phyloP scores from a whole-genome alignment of 1,284 basidiomycete genomes.

The Austroboletus niveus region DNA sequence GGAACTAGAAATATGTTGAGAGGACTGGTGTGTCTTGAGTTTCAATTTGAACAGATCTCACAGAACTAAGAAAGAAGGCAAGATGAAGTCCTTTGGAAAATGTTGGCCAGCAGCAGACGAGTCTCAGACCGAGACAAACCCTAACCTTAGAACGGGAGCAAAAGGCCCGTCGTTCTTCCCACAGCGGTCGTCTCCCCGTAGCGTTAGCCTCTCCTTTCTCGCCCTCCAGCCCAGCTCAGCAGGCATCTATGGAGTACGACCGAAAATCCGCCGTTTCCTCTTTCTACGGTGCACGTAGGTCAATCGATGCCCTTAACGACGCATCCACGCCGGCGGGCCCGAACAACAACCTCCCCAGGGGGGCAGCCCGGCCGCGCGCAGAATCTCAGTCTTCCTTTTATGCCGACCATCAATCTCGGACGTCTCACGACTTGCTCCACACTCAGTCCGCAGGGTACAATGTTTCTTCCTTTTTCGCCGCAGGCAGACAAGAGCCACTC shows the following conservation, averaged over 20 bases:
- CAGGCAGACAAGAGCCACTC: slow-evolving; percentile 68
- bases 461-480: slow-evolving; percentile 57
- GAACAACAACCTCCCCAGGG: slow-evolving; percentile 19
- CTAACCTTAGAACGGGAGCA: slow-evolving; percentile 22
- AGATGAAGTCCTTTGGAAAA: too few relatives aligned
- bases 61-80: too few relatives aligned
- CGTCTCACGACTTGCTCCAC: slow-evolving; percentile 46
- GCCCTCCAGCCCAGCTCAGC: not conserved
- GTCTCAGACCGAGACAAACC: slow-evolving; percentile 11
- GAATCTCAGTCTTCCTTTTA: slow-evolving; percentile 71
- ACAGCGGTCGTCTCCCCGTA: not conserved
- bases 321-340: slow-evolving; percentile 24
- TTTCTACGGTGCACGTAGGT: slow-evolving; percentile 67
- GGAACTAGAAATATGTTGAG: too few relatives aligned
- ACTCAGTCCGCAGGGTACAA: slow-evolving; percentile 64
- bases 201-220: not conserved
- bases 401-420: slow-evolving; percentile 37
- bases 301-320: slow-evolving; percentile 58
- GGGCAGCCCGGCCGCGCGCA: slow-evolving; percentile 42
- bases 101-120: too few relatives aligned
- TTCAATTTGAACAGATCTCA: too few relatives aligned
- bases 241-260: slow-evolving; percentile 48
- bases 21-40: too few relatives aligned
- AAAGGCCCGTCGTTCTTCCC: slow-evolving; percentile 13
- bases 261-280: slow-evolving; percentile 74